Evolutionary conservation across 2,329 filamentous ascomycete species (phyloP), one percentile per base, ranked within the genome.

Genomic region (Phyllosticta ampelicida): DNA sequence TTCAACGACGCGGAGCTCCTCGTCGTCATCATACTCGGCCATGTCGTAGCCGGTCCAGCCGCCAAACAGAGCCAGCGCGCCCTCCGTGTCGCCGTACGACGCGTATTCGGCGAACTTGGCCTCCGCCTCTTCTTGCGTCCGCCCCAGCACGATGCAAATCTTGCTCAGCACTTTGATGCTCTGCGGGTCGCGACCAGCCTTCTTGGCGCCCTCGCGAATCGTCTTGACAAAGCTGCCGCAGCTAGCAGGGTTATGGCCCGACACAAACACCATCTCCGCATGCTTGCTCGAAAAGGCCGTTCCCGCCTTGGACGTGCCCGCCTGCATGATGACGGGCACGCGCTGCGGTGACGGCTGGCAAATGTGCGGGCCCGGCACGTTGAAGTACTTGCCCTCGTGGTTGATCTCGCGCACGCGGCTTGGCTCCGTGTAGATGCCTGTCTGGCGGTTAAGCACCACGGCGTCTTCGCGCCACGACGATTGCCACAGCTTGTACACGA

Each of bases 11-110:
- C 71, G 11, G 54, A 86, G 70, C 66, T 86, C 84, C 65, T 86
- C 78, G 49, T 86, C 83, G 23, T 86, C 83, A 0, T 73, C 78
- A 62, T 85, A 86, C 50, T 77, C 72, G 6, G 77, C 74, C 21
- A 86, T 71, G 65, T 87, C 81, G 52, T 86, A 84, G 0, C 84
- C 86, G 0, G 86, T 89, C 86, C 86, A 90, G 1, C 86, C 86
- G 19, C 85, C 85, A 64, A 89, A 90, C 18, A 89, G 70, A 1
- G 86, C 83, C 59, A 89, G 67, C 0, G 85, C 86, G 1, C 86
- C 86, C 62, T 86, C 86, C 49, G 80, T 75, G 1, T 79, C 80
- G 0, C 83, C 86, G 65, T 87, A 82, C 58, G 78, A 77, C 9
- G 78, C 75, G 60, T 82, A 83, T 5, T 87, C 82, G 0, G 75